Base-by-base conservation (phyloP, 2,329 filamentous ascomycete species). In the Grosmannia penicillata region DNA sequence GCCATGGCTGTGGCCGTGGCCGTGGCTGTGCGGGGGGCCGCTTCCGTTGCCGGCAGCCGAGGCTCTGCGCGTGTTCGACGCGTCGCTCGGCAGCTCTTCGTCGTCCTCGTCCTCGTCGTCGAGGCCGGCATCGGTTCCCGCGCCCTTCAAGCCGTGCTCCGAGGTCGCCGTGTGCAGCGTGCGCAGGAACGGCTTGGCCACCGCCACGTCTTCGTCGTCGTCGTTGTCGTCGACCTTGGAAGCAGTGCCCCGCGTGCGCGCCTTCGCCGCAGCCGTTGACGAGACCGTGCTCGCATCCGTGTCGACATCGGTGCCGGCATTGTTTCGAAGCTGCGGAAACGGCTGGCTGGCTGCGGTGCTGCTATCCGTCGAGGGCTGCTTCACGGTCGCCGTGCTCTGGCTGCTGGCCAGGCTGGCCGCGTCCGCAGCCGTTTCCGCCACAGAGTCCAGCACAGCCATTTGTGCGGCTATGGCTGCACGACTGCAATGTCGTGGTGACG, bases 131-230 rank as follows among this genome's bases (percentile, higher is more conserved):
- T 48, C 0, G 47, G 34, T 9, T 56, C 56, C 4, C 51, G 48
- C 8, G 61, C 54, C 8, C 21, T 23, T 17, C 21, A 8, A 3
- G 29, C 42, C 39, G 13, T 42, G 38, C 31, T 70, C 62, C 10
- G 68, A 70, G 48, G 70, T 76, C 18, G 60, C 63, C 4, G 63
- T 69, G 33, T 72, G 66, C 22, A 70, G 56, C 4, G 63, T 70
- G 34, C 73, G 66, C 19, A 70, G 56, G 42, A 76, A 76, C 4
- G 73, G 72, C 42, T 63, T 63, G 19, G 71, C 70, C 26, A 75
- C 63, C 1, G 68, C 66, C 8, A 66, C 64, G 45, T 76, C 72
- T 42, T 75, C 72, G 33, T 72, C 69, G 45, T 72, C 68, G 44
- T 73, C 69, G 37, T 68, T 66, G 43, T 68, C 66, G 36, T 30